Evolutionary conservation across 2,329 filamentous ascomycete genomes (phyloP).

Genomic region (Esteya vermicola): DNA sequence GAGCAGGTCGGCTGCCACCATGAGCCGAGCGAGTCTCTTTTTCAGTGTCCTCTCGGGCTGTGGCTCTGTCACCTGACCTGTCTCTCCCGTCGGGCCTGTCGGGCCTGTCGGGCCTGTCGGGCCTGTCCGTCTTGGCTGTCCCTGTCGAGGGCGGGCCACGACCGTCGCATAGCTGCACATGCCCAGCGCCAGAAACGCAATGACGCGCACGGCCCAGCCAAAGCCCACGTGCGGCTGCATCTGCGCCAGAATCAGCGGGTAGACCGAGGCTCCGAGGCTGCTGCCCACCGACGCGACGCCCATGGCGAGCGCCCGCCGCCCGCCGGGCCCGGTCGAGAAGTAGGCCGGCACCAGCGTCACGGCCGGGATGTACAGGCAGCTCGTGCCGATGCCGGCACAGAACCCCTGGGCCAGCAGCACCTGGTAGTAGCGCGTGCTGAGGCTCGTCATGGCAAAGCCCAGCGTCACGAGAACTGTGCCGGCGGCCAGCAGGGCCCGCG

Average conservation of each 20-base stretch:
- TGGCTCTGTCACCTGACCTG: neutral
- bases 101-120: too few relatives aligned
- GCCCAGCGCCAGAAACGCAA: slow-evolving; percentile 6
- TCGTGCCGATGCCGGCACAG: slow-evolving; percentile 23
- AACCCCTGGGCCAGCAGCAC: slow-evolving; percentile 23
- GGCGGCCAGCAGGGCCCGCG: slow-evolving; percentile 19
- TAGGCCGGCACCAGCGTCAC: slow-evolving; percentile 25
- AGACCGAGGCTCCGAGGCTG: slow-evolving; percentile 13
- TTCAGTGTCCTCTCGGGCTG: slow-evolving; percentile 20
- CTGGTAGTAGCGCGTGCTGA: slow-evolving; percentile 29
- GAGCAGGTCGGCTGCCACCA: neutral
- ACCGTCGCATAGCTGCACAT: neutral
- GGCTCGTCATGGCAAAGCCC: slow-evolving; percentile 30
- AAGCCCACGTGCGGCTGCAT: slow-evolving; percentile 11
- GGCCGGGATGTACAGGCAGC: slow-evolving; percentile 20
- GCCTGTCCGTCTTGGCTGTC: too few relatives aligned
- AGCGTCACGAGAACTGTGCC: slow-evolving; percentile 22
- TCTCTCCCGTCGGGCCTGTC: neutral
- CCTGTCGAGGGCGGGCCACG: neutral
- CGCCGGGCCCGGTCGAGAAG: neutral
- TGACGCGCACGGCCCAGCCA: slow-evolving; percentile 14
- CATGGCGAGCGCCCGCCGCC: slow-evolving; percentile 9
- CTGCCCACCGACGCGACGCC: slow-evolving; percentile 13
- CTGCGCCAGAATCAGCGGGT: slow-evolving; percentile 13
- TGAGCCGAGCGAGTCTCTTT: neutral